Evolutionary conservation across 1,139 yeast species (phyloP).

Genomic region (Suhomyces yuchorum): DNA sequence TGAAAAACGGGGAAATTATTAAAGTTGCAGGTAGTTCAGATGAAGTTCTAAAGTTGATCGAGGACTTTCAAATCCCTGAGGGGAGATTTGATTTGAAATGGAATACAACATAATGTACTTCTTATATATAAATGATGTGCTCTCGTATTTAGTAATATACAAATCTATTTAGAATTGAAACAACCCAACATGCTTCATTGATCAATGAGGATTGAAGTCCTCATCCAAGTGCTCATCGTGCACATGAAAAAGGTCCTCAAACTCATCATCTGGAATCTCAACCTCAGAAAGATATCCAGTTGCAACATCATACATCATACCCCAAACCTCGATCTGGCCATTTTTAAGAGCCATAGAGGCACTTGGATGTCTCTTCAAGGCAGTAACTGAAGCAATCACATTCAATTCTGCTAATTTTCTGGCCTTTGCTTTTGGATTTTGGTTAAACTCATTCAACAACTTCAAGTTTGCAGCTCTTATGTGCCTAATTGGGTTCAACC

Average conservation of each 20-base stretch:
- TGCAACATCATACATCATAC: slow-evolving; percentile 83
- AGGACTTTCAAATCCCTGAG: slow-evolving; percentile 64
- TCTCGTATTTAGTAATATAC: background rate
- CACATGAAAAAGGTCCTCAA: slow-evolving; percentile 53
- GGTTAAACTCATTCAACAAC: slow-evolving; percentile 41
- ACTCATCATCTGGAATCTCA: slow-evolving; percentile 55
- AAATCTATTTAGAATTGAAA: slow-evolving; percentile 1
- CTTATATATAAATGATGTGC: background rate
- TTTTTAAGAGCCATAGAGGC: slow-evolving; percentile 70
- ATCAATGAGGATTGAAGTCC: slow-evolving; percentile 22
- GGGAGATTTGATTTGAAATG: slow-evolving; percentile 78
- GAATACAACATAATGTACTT: slow-evolving; percentile 30
- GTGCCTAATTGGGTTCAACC: slow-evolving; percentile 76
- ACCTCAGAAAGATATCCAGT: slow-evolving; percentile 67
- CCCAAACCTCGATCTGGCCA: slow-evolving; percentile 85
- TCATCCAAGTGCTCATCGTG: slow-evolving; percentile 43
- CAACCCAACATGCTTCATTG: background rate
- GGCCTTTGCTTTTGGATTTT: slow-evolving; percentile 59
- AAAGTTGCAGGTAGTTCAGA: slow-evolving; percentile 68
- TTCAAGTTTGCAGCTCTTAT: slow-evolving; percentile 62
- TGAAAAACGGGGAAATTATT: slow-evolving; percentile 66
- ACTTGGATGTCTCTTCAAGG: slow-evolving; percentile 68
- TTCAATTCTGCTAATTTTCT: slow-evolving; percentile 76
- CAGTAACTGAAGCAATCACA: slow-evolving; percentile 61
- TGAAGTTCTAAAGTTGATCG: slow-evolving; percentile 64